Base-by-base conservation (phyloP, 2,329 filamentous ascomycete genomes). In the Fusarium nisikadoi region DNA sequence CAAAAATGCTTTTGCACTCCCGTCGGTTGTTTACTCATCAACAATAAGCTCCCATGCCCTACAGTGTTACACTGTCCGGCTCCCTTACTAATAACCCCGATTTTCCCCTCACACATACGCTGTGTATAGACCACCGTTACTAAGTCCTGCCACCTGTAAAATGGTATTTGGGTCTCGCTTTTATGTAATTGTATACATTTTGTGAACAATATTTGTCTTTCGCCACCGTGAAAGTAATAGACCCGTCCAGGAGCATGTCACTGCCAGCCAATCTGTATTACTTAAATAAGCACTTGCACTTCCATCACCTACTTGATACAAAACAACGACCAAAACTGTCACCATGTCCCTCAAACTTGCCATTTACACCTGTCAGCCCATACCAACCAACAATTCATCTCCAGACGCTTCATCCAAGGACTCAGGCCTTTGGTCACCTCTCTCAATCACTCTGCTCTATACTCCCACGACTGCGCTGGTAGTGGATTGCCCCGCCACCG, bases 181-280 rank as follows among this genome's bases (percentile, higher is more conserved):
- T 16, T 7, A 43, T 25, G 3, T 43, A 8, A 20, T 7, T 16
- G 27, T n/a, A 8, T 29, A 16, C 1, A 4, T 8, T 12, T 11
- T n/a, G 4, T 31, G 2, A 1, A n/a, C 17, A n/a, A 16, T n/a
- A 3, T 16, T n/a, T 31, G 5, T n/a, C 14, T n/a, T 9, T 31
- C 4, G 2, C 8, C 9, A 4, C n/a, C 3, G 3, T 2, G 1
- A 17, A 31, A 8, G 20, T 8, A 8, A 13, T 45, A 27, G 7
- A 31, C 10, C 1, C 17, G 14, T 4, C 19, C 27, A 6, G 9
- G n/a, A 1, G 8, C 6, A 14, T 3, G 9, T 31, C 14, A 12
- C 6, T 3, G 7, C 2, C 14, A 23, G 20, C 27, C 3, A 7
- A 47, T n/a, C 3, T 5, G 13, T 6, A n/a, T 31, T 47, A 3